phyloP scores from a whole-genome alignment of 2,329 filamentous ascomycete genomes.

The Aspergillus vadensis region DNA sequence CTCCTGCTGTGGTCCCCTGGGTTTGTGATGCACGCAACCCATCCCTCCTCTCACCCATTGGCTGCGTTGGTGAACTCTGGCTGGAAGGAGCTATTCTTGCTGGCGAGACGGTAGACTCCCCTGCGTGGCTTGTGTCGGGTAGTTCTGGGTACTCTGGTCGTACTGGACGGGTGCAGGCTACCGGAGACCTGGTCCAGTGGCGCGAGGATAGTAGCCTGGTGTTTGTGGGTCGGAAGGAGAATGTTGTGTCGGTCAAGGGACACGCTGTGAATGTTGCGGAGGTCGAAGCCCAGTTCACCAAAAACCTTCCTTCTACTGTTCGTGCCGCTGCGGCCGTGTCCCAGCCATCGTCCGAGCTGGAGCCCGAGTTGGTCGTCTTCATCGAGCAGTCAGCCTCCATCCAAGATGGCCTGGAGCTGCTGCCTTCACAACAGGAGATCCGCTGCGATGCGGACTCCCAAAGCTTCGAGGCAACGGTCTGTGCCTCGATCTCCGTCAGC shows the following conservation, averaged over 20 bases:
- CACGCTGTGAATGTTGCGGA: conserved; percentile 45
- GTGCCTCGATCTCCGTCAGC: conserved; percentile 29
- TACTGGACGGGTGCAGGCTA: conserved; percentile 30
- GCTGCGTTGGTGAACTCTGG: conserved; percentile 42
- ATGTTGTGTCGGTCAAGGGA: conserved; percentile 37
- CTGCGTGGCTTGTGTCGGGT: conserved; percentile 37
- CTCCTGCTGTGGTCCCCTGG: conserved; percentile 34
- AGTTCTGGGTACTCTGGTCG: conserved; percentile 34
- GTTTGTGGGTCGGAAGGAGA: conserved; percentile 39
- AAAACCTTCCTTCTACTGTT: conserved; percentile 35
- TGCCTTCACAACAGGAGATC: conserved; percentile 29
- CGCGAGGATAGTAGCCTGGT: conserved; percentile 31
- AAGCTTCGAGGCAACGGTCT: conserved; percentile 18
- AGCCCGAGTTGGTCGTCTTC: conserved; percentile 32
- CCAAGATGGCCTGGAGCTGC: conserved; percentile 30
- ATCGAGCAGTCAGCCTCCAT: conserved; percentile 33
- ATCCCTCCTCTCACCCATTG: conserved; percentile 44
- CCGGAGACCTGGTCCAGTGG: conserved; percentile 37
- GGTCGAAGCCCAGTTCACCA: conserved; percentile 42
- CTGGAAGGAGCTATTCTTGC: conserved; percentile 43
- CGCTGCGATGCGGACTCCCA: conserved; percentile 11
- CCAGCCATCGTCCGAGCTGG: conserved; percentile 24
- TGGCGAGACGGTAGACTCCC: conserved; percentile 24
- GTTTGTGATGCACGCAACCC: conserved; percentile 35
- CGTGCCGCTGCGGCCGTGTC: conserved; percentile 34